Base-by-base conservation (phyloP, 2,329 filamentous ascomycete species). In the Sporothrix pseudoabietina region DNA sequence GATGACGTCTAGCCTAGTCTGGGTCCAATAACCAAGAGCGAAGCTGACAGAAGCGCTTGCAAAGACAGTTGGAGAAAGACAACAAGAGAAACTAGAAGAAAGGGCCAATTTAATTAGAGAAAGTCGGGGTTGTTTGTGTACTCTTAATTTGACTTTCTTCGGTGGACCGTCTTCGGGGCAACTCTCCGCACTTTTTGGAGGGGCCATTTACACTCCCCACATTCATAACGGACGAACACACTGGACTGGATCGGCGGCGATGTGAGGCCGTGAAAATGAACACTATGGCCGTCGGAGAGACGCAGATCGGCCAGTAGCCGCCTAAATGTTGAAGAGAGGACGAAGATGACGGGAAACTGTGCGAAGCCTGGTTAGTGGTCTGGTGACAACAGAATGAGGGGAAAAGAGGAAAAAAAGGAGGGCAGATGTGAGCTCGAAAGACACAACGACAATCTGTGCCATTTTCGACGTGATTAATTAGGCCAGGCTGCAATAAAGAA, bases 1-100 rank as follows among this genome's bases (percentile, higher is more conserved):
- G 65, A 69, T 52, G 54, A 69, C 65, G 65, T 47, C 65, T 69
- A 69, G 44, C 65, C 47, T 52, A 44, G 55, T 16, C 26, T 32
- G 55, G 49, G 6, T 8, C 49, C 49, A 54, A 54, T 26, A 26
- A 26, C 26, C 26, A 26, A 26, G 26, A 26, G 26, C 26, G 26
- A 35, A 8, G 35, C 41, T 44, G 41, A 3, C 9, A 44, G 12
- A 14, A 14, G 41, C 41, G 41, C 9, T 44, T 44, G 8, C 12
- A 44, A 44, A 16, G 49, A 19, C 19, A n/a, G 55, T 16, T 32
- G 26, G 55, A 57, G 26, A 32, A 32, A 22, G 22, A 14, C n/a
- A 26, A 26, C 8, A 12, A 57, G 6, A 55, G 52, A 12, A 26
- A 16, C 26, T 19, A 14, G 16, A 30, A 30, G 16, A n/a, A 10